These are phyloP conservation scores for Neofusicoccum laricinum DNA, from an alignment of 2,329 filamentous ascomycete species.

Conservation along the genomic window DNA sequence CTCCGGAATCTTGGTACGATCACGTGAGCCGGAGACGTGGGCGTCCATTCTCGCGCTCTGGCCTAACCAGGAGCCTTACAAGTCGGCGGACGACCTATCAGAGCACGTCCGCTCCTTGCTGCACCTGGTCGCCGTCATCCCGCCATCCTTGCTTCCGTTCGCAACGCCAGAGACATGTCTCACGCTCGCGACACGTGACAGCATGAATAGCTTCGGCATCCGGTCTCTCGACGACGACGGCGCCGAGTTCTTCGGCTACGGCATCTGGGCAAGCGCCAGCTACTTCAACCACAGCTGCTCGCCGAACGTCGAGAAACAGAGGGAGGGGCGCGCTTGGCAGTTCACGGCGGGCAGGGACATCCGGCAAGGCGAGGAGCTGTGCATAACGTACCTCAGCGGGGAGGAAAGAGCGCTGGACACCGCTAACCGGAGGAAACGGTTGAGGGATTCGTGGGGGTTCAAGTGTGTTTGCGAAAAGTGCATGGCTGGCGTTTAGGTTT, in stretches of 20 bases:
- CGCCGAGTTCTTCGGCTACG: conserved; percentile 49
- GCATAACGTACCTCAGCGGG: conserved; percentile 49
- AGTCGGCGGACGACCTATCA: conserved; percentile 37
- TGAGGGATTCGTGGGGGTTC: conserved; percentile 46
- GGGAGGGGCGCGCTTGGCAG: conserved; percentile 40
- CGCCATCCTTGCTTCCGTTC: conserved; percentile 31
- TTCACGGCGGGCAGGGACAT: conserved; percentile 39
- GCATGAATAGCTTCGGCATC: conserved; percentile 49
- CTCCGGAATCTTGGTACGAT: conserved; percentile 36
- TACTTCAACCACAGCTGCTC: conserved; percentile 50
- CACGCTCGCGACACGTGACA: conserved; percentile 38
- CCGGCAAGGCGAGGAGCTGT: conserved; percentile 40
- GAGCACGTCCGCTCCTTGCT: conserved; percentile 41
- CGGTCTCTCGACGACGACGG: conserved; percentile 43
- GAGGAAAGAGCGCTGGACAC: conserved; percentile 42
- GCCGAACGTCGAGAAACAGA: conserved; percentile 43
- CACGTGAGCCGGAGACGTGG: conserved; percentile 31
- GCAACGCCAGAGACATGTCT: conserved; percentile 35
- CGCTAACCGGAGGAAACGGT: conserved; percentile 34
- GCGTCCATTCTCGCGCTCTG: conserved; percentile 32
- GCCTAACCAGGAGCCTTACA: conserved; percentile 43
- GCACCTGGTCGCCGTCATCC: conserved; percentile 42
- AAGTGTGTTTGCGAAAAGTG: conserved; percentile 43
- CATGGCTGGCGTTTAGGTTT: conserved; percentile 16
- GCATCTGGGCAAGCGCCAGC: conserved; percentile 45